A percentile compares a stretch with the other conserved stretches of the same genome.
These are phyloP conservation scores for Persicaria maculosa DNA, from an alignment of 148 eudicot species.

Conservation along the genomic window DNA sequence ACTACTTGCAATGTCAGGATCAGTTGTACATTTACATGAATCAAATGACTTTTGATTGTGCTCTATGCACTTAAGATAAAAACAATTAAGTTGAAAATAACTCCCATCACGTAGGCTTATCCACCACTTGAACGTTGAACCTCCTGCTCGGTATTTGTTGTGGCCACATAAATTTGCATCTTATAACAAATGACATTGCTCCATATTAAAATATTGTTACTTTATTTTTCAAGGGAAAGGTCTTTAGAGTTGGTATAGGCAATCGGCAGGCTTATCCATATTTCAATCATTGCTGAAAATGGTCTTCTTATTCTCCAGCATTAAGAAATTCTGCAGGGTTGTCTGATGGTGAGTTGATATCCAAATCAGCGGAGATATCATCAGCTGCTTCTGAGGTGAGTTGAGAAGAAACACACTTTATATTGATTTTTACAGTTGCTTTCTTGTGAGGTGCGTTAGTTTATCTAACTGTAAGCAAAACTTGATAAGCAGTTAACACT, in stretches of 20 bases:
- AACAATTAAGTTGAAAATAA: background rate
- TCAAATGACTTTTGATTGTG: background rate
- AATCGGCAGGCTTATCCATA: background rate
- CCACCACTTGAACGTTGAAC: background rate
- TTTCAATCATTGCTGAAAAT: constrained; percentile 2
- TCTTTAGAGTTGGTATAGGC: background rate
- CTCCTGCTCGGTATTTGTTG: background rate
- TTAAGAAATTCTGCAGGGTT: constrained; percentile 24
- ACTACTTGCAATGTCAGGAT: background rate
- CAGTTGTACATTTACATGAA: background rate
- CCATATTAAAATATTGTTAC: background rate
- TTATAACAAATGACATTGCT: background rate
- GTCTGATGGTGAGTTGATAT: constrained; percentile 36
- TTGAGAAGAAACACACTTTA: background rate
- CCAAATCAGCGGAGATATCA: constrained; percentile 37
- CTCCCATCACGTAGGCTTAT: background rate
- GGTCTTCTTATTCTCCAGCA: constrained; percentile 33
- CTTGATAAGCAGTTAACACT: background rate
- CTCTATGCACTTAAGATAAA: background rate
- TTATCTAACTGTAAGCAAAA: background rate
- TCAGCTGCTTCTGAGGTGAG: constrained; percentile 52
- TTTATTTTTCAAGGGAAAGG: background rate
- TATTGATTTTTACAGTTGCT: background rate
- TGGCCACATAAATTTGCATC: background rate
- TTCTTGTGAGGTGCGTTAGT: background rate